Percentiles rank a stretch among this genome's conserved stretches.
These are phyloP conservation scores for Populus simonii DNA, from an alignment of 345 rosid species.

Conservation along the genomic window DNA sequence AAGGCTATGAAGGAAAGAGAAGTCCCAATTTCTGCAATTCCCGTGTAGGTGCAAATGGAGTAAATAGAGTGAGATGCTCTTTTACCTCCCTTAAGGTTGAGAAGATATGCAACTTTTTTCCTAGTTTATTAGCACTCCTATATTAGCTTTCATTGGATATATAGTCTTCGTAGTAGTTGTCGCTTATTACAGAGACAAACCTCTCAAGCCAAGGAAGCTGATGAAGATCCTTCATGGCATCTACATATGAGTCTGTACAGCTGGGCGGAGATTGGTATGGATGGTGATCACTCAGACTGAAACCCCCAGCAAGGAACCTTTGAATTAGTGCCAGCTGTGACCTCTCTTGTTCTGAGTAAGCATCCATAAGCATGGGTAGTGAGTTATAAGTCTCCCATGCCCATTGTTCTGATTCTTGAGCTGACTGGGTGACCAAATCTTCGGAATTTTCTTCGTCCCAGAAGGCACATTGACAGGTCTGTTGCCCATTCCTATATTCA, in stretches of 20 bases:
- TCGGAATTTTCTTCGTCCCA: slow-evolving; percentile 84
- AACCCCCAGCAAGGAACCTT: slow-evolving; percentile 91
- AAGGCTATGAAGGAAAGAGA: slow-evolving; percentile 6
- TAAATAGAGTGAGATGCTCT: slow-evolving; percentile 52
- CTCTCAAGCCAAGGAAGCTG: slow-evolving; percentile 99
- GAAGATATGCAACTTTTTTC: slow-evolving; percentile 13
- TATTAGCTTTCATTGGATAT: slow-evolving; percentile 46
- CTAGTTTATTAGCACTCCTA: slow-evolving; percentile 14
- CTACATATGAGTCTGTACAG: slow-evolving; percentile 80
- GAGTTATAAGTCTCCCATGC: slow-evolving; percentile 91
- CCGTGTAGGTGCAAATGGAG: slow-evolving; percentile 15
- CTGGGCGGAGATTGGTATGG: slow-evolving; percentile 88
- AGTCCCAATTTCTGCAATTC: slow-evolving; percentile 19
- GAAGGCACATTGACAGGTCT: slow-evolving; percentile 80
- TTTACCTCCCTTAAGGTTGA: slow-evolving; percentile 14
- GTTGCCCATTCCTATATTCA: slow-evolving; percentile 70
- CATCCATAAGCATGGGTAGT: slow-evolving; percentile 77
- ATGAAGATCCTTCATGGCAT: slow-evolving; percentile 90
- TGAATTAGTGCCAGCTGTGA: slow-evolving; percentile 89
- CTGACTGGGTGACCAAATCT: slow-evolving; percentile 48
- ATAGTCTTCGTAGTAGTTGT: slow-evolving; percentile 80
- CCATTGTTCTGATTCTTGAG: slow-evolving; percentile 93
- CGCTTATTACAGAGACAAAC: slow-evolving; percentile 93
- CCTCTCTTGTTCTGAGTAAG: slow-evolving; percentile 92
- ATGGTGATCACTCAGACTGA: slow-evolving; percentile 81